A percentile compares a stretch with the other conserved stretches of the same genome.
These are phyloP conservation scores for Ogataea haglerorum DNA, from an alignment of 805 yeast genomes.

Conservation along the genomic window DNA sequence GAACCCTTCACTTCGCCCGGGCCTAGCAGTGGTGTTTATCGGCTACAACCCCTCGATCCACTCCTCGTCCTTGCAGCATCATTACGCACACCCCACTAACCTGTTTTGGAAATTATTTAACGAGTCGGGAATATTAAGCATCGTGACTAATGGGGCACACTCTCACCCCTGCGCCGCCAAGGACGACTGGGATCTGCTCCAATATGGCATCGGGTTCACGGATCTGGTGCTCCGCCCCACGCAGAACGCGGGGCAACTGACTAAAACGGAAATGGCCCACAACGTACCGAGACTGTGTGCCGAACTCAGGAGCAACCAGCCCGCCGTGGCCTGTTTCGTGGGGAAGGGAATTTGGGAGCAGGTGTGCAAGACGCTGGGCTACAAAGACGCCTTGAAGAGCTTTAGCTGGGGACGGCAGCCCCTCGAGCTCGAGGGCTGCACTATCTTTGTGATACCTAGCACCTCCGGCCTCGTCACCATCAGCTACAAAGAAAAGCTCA, in stretches of 20 bases:
- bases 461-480: constrained; percentile 70
- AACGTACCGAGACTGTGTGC: constrained; percentile 51
- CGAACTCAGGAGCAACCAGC: constrained; percentile 38
- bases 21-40: constrained; percentile 48
- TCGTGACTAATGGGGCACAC: constrained; percentile 5
- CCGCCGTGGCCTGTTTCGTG: constrained; percentile 51
- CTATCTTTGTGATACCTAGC: constrained; percentile 60
- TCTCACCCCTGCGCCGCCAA: constrained; percentile 8
- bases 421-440: constrained; percentile 22
- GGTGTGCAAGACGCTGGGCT: constrained; percentile 38
- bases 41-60: constrained; percentile 73
- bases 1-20: constrained; percentile 19
- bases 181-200: constrained; percentile 30
- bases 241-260: constrained; percentile 51
- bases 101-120: constrained; percentile 64
- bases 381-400: constrained; percentile 26
- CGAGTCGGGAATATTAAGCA: constrained; percentile 44
- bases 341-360: constrained; percentile 78
- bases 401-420: constrained; percentile 56
- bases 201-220: constrained; percentile 60
- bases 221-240: constrained; percentile 69
- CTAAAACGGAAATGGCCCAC: constrained; percentile 46
- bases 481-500: constrained; percentile 41
- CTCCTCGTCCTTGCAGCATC: constrained; percentile 60
- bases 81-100: constrained; percentile 70